Evolutionary conservation across 495 filamentous ascomycete genomes (phyloP).

Genomic region (Neurospora sp.): DNA sequence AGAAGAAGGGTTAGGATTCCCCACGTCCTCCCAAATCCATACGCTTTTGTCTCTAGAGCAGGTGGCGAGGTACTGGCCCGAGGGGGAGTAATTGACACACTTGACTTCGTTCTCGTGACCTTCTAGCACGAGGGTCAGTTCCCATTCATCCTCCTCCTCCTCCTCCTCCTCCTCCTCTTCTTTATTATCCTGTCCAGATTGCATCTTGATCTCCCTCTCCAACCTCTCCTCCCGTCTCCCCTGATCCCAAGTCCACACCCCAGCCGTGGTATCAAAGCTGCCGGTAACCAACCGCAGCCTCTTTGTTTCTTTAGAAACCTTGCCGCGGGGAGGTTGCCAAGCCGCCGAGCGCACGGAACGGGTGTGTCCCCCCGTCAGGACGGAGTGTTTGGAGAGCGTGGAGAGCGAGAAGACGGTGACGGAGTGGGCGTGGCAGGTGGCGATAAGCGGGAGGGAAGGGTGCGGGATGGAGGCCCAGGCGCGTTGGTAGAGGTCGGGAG

Average conservation of each 20-base stretch:
- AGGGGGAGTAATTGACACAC: conserved; percentile 66
- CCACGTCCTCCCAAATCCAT: conserved; percentile 98
- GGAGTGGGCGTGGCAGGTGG: conserved; percentile 75
- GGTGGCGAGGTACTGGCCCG: conserved; percentile 74
- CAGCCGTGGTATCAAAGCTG: conserved; percentile 82
- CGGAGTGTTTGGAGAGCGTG: conserved; percentile 65
- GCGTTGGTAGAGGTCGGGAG: conserved; percentile 64
- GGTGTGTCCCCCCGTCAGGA: conserved; percentile 79
- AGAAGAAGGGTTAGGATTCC: conserved; percentile 8
- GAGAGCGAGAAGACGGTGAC: conserved; percentile 80
- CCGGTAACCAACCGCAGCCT: conserved; percentile 73
- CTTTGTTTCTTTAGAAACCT: conserved; percentile 30
- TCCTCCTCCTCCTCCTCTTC: conserved; percentile 19
- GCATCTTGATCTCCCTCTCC: conserved; percentile 8
- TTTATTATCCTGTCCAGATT: conserved; percentile 1
- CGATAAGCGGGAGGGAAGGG: conserved; percentile 76
- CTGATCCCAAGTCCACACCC: conserved; percentile 62
- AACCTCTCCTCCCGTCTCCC: conserved; percentile 1
- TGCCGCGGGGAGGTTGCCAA: conserved; percentile 60
- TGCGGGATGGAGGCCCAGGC: conserved; percentile 81
- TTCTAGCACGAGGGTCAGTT: conserved; percentile 75
- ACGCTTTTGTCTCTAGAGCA: conserved; percentile 87
- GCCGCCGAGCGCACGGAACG: conserved; percentile 69
- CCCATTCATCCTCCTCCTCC: conserved; percentile 66
- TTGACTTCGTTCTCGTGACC: conserved; percentile 95